A percentile compares a stretch with the other conserved stretches of the same genome.
Conservation (phyloP, 768 basidiomycete species). For the Lentinula aciculospora region DNA sequence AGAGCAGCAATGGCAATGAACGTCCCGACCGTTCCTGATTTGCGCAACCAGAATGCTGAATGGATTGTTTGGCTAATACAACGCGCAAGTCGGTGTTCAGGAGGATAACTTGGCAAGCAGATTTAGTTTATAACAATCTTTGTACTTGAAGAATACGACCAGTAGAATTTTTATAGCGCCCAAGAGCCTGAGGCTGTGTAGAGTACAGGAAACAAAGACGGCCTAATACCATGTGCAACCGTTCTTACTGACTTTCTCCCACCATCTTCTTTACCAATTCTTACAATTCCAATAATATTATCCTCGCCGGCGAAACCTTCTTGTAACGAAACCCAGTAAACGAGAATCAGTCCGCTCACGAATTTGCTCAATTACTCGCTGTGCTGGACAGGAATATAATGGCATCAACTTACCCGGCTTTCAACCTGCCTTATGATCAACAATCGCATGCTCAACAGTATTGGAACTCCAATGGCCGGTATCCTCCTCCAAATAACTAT, state of each 20-base stretch:
- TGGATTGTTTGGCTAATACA: too few species aligned
- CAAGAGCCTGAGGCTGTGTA: neutral
- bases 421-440: slow-evolving; percentile 3
- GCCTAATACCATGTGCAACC: neutral
- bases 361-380: neutral
- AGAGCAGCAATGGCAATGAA: too few species aligned
- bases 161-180: too few species aligned
- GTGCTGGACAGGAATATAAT: slow-evolving; percentile 1
- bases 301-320: slow-evolving; percentile 7
- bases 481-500: slow-evolving; percentile 1
- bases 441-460: slow-evolving; percentile 2
- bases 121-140: too few species aligned
- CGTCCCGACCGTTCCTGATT: too few species aligned
- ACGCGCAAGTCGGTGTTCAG: too few species aligned
- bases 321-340: neutral
- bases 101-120: too few species aligned
- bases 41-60: too few species aligned
- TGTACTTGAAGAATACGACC: too few species aligned
- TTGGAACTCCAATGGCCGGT: slow-evolving; percentile 4
- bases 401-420: neutral
- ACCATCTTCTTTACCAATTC: neutral
- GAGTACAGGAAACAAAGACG: neutral
- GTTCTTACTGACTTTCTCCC: neutral
- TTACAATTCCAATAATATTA: neutral
- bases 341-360: neutral